These are phyloP conservation scores for Leucocoprinus sp. DNA, from an alignment of 768 basidiomycete species.

Conservation along the genomic window DNA sequence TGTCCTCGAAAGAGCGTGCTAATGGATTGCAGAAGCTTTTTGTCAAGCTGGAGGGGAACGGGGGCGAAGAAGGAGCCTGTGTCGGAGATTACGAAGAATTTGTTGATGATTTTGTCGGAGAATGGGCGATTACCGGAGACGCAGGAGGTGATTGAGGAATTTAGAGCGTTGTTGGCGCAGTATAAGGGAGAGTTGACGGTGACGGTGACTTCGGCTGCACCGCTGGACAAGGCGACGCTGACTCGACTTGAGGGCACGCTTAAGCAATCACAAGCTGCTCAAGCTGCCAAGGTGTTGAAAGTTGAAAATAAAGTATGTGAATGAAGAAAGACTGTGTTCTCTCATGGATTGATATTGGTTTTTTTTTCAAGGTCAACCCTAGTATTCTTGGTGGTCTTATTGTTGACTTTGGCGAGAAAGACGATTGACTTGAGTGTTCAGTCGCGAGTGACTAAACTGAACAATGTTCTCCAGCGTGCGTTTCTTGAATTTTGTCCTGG, in stretches of 20 bases:
- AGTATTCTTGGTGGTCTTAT: conserved; percentile 86
- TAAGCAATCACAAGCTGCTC: conserved; percentile 79
- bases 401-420: conserved; percentile 97
- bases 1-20: conserved; percentile 70
- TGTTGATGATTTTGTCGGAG: conserved; percentile 82
- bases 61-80: conserved; percentile 65
- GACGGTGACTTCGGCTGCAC: conserved; percentile 79
- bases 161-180: conserved; percentile 80
- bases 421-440: conserved; percentile 94
- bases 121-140: conserved; percentile 88
- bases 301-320: conserved; percentile 78
- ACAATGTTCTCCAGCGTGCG: conserved; percentile 79
- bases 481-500: conserved; percentile 10
- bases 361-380: conserved; percentile 67
- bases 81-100: conserved; percentile 86
- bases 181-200: conserved; percentile 93
- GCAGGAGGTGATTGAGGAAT: conserved; percentile 81
- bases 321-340: neutral
- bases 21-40: conserved; percentile 62
- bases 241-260: conserved; percentile 75
- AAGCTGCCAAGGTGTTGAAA: conserved; percentile 83
- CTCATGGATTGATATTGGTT: neutral
- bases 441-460: conserved; percentile 91
- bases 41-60: conserved; percentile 50
- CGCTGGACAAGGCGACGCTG: conserved; percentile 71